Evolutionary conservation across 495 filamentous ascomycete species (phyloP).

Genomic region (Aspergillus sclerotiicarbonarius): DNA sequence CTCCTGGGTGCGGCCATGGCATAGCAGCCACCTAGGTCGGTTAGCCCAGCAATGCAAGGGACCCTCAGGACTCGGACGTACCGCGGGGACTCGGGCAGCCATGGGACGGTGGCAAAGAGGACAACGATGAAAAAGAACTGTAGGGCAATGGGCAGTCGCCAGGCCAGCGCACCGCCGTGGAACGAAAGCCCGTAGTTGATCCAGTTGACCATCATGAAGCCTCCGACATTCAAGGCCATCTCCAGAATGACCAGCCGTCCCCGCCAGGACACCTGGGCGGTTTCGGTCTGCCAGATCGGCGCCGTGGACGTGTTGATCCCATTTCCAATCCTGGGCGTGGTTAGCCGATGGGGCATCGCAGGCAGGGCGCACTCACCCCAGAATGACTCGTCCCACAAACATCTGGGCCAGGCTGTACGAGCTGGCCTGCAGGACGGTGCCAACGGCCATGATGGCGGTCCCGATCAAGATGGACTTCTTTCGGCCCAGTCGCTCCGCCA

Average conservation of each 20-base stretch:
- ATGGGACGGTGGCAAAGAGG: slow-evolving; percentile 47
- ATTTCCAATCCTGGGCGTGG: slow-evolving; percentile 43
- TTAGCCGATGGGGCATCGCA: not conserved
- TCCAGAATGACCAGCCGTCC: slow-evolving; percentile 62
- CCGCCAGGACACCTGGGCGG: slow-evolving; percentile 55
- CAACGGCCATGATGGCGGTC: slow-evolving; percentile 58
- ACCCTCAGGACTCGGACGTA: slow-evolving; percentile 16
- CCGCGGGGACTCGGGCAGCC: slow-evolving; percentile 56
- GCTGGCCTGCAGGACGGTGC: slow-evolving; percentile 56
- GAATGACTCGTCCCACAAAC: slow-evolving; percentile 59
- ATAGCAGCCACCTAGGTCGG: slow-evolving; percentile 44
- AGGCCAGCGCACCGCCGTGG: slow-evolving; percentile 41
- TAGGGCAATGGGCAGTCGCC: slow-evolving; percentile 55
- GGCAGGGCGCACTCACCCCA: slow-evolving; percentile 23
- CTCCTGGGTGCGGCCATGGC: slow-evolving; percentile 41
- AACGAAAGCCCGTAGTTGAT: slow-evolving; percentile 57
- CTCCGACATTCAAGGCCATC: slow-evolving; percentile 59
- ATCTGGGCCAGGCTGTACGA: slow-evolving; percentile 59
- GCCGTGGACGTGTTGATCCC: slow-evolving; percentile 64
- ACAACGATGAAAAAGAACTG: slow-evolving; percentile 55
- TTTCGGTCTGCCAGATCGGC: slow-evolving; percentile 67
- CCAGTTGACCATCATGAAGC: slow-evolving; percentile 54
- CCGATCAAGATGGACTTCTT: slow-evolving; percentile 57
- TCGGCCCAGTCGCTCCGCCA: slow-evolving; percentile 57
- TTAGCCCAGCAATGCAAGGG: not conserved